Evolutionary conservation across 2,329 filamentous ascomycete genomes (phyloP), one percentile per base, ranked within the genome.

Genomic region (Pseudogymnoascus sp.): DNA sequence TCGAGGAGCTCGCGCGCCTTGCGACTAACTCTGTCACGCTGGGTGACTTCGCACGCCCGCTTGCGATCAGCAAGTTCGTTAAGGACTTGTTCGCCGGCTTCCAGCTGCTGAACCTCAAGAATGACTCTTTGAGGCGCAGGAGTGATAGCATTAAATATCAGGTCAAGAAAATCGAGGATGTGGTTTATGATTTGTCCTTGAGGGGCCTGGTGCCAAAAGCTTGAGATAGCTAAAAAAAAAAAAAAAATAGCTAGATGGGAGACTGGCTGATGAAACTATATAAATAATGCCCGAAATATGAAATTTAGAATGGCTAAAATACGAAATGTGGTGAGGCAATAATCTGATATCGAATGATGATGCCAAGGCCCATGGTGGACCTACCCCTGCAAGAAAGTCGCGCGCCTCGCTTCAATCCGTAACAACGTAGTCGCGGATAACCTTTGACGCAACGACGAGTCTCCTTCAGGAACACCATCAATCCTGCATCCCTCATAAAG

Each of bases 131-230:
- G 72, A 84, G 95, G 65, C 91, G 92, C 78, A 84, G 91, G 66
- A 91, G 91, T 63, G 95, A 99, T 77, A 89, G 88, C 4, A 89
- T 99, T 76, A 99, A 99, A 81, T 99, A 99, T 74, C 88, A 89
- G 71, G 91, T 99, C 72, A 99, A 97, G 82, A 93, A 96, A 75
- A 91, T 97, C 11, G 95, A 99, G 80, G 95, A 97, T 73, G 92
- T 99, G 11, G 93, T 97, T 61, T 99, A 99, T 73, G 95, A 99
- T 75, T 79, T 99, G 64, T 93, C 90, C 23, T 78, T 99, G 73
- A 84, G 95, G 65, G 93, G 95, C 61, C 75, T 97, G 72, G 81
- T 96, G 60, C 85, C 88, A 39, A 73, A 68, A 40, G 62, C 68
- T 60, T 23, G 14, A 60, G 16, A 60, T 23, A 40, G 4, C 21